These are phyloP conservation scores for Neofusicoccum kwambonambiense DNA, from an alignment of 2,329 filamentous ascomycete species.

Conservation along the genomic window DNA sequence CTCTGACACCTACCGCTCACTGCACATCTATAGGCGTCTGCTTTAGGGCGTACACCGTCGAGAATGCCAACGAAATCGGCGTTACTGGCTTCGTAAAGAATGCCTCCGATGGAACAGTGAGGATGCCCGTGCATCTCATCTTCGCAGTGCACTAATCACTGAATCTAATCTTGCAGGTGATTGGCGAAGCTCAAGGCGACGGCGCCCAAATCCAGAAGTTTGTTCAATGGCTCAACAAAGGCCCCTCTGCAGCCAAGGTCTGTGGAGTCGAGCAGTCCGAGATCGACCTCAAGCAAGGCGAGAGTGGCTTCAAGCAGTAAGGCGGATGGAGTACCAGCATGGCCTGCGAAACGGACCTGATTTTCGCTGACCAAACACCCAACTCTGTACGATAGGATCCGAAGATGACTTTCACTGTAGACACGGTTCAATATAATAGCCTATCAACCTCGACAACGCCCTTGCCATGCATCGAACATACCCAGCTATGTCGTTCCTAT, in stretches of 20 bases:
- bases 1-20: neutral
- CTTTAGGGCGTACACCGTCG: slow-evolving; percentile 47
- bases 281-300: slow-evolving; percentile 63
- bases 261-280: slow-evolving; percentile 70
- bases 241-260: slow-evolving; percentile 71
- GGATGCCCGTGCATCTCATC: slow-evolving; percentile 3
- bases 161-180: slow-evolving; percentile 61
- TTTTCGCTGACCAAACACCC: neutral
- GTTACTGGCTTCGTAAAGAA: slow-evolving; percentile 50
- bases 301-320: slow-evolving; percentile 57
- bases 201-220: slow-evolving; percentile 66
- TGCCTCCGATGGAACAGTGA: slow-evolving; percentile 45
- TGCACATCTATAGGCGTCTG: slow-evolving; percentile 41
- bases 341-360: neutral
- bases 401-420: neutral
- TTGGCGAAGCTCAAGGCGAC: slow-evolving; percentile 82
- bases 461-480: too few relatives aligned
- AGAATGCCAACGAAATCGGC: slow-evolving; percentile 43
- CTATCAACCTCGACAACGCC: too few relatives aligned
- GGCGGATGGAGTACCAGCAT: neutral
- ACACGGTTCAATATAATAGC: neutral
- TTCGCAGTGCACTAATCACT: neutral
- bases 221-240: slow-evolving; percentile 71
- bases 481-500: too few relatives aligned
- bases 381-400: slow-evolving; percentile 7